Conservation (phyloP, 129 eudicot species). For the Centella asiatica region DNA sequence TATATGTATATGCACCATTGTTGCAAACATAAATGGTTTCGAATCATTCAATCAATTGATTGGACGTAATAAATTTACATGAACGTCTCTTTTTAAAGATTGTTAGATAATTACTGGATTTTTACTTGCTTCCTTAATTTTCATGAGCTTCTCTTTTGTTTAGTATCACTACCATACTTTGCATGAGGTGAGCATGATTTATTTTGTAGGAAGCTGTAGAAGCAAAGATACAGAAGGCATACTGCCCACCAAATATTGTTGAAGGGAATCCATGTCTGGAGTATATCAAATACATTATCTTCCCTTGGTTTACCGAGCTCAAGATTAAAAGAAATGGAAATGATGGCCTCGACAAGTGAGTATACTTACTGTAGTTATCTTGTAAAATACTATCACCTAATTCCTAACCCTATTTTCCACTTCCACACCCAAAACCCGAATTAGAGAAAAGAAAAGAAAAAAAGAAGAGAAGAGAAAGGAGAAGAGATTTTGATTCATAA, state of each 20-base stretch:
- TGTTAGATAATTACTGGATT: no score
- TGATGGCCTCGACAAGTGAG: slow-evolving; percentile 81
- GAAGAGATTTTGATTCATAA: no score
- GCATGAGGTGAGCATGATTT: not conserved
- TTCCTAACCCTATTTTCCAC: not conserved
- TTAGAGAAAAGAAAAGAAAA: no score
- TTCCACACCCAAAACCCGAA: no score
- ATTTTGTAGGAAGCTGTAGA: slow-evolving; percentile 57
- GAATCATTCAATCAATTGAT: no score
- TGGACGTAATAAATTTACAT: no score
- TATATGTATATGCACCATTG: no score
- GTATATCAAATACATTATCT: slow-evolving; percentile 60
- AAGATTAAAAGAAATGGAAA: slow-evolving; percentile 56
- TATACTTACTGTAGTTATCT: not conserved
- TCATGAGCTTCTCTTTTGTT: not conserved
- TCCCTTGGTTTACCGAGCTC: slow-evolving; percentile 76
- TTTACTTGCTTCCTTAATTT: not conserved
- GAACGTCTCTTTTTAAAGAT: no score
- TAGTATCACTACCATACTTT: not conserved
- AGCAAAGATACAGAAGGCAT: slow-evolving; percentile 76
- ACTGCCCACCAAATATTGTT: slow-evolving; percentile 70
- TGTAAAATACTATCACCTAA: not conserved
- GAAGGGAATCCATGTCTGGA: slow-evolving; percentile 74
- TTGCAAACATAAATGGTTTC: no score
- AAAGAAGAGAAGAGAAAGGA: no score